These are phyloP conservation scores for Hordeum pubiflorum DNA, from an alignment of 202 grass and related monocot genomes.

Conservation along the genomic window DNA sequence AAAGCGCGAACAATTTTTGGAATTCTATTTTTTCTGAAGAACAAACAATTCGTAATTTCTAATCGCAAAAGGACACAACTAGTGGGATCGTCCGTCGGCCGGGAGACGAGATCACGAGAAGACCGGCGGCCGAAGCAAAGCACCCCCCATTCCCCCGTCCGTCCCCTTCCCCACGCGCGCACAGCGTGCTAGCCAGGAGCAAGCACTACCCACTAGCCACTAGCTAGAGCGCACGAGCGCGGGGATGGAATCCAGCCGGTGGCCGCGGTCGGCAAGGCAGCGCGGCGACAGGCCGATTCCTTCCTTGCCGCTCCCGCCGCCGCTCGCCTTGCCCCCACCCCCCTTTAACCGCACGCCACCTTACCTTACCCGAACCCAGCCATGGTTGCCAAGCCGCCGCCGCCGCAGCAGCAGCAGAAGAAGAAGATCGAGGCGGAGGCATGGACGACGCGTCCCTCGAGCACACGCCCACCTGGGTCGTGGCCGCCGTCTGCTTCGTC, in stretches of 20 bases:
- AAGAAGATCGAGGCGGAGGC: not conserved
- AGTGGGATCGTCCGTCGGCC: no score
- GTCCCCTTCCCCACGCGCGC: not conserved
- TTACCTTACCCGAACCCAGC: not conserved
- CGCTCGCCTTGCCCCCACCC: not conserved
- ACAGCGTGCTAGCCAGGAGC: not conserved
- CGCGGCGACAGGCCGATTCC: slow-evolving; percentile 25
- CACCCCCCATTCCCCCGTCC: not conserved
- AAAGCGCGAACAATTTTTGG: no score
- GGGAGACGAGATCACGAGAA: not conserved
- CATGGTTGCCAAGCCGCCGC: not conserved
- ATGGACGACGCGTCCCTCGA: slow-evolving; percentile 41
- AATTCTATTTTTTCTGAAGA: no score
- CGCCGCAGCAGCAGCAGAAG: not conserved
- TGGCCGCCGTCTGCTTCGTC: slow-evolving; percentile 52
- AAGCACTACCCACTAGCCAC: not conserved
- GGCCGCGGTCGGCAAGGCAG: slow-evolving; percentile 18
- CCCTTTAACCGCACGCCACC: slow-evolving; percentile 17
- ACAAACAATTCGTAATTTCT: no score
- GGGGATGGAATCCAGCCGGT: slow-evolving; percentile 29
- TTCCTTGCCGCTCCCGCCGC: slow-evolving; percentile 24
- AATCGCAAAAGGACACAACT: no score
- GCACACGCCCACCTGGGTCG: slow-evolving; percentile 76
- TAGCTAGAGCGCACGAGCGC: not conserved
- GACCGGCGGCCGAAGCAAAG: slow-evolving; percentile 33